Evolutionary conservation across 2,329 filamentous ascomycete genomes (phyloP).

Genomic region (Sporothrix variecibatus): DNA sequence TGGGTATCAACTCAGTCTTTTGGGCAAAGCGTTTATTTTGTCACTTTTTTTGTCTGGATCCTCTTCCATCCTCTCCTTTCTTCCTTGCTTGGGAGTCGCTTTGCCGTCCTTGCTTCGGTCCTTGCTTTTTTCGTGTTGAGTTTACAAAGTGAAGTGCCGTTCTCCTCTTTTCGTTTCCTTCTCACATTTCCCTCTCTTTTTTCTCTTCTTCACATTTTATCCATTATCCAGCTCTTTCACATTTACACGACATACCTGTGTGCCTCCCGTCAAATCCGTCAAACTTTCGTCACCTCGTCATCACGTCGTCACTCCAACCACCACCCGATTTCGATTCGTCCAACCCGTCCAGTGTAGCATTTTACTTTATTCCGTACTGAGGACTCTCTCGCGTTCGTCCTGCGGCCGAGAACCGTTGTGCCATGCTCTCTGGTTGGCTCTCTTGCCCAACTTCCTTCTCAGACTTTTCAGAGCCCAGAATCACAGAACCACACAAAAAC

Average conservation of each 20-base stretch:
- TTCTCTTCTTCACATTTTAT: not conserved
- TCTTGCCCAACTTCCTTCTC: not conserved
- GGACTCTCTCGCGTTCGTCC: not conserved
- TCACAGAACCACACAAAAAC: not conserved
- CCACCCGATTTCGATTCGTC: conserved; percentile 13
- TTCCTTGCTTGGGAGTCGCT: not conserved
- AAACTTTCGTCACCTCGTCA: conserved; percentile 10
- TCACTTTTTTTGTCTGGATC: not conserved
- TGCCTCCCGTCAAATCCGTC: not conserved
- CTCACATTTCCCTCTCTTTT: not conserved
- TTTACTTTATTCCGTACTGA: not conserved
- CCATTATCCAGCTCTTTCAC: not conserved
- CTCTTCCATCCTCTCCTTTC: not conserved
- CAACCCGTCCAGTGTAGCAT: conserved; percentile 17
- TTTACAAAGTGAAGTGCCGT: not conserved
- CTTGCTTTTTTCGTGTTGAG: not conserved
- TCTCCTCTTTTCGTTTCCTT: conserved; percentile 5
- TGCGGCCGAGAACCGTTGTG: conserved; percentile 19
- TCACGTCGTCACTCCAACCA: conserved; percentile 12
- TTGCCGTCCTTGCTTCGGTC: not conserved
- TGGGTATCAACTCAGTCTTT: conserved; percentile 20
- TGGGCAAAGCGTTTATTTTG: conserved; percentile 16
- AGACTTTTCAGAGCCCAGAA: not conserved
- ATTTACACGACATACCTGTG: not conserved
- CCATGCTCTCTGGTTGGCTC: conserved; percentile 1